Evolutionary conservation across 1,139 yeast species (phyloP), one percentile per base, ranked within the genome.

Genomic region (Scheffersomyces insectosa): DNA sequence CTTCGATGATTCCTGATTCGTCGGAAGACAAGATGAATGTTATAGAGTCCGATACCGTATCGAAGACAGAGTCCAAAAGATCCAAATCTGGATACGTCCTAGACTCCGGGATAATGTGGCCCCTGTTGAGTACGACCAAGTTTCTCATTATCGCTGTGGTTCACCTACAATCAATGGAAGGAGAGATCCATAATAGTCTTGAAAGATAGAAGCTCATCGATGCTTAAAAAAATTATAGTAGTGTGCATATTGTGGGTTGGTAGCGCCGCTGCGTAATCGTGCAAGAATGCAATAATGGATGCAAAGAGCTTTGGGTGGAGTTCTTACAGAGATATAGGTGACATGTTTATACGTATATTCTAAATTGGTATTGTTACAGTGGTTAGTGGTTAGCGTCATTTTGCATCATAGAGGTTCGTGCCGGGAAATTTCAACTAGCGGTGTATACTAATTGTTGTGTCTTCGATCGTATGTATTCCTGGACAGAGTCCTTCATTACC

Each of bases 41-140:
- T 42, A 89, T 72, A 45, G 88, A 78, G 60, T 88, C 95, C 10
- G 85, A 76, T 25, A 86, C 80, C 0, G 88, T 76, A 60, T 89
- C 96, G 55, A 88, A 88, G n/a, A 75, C 78, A 3, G 93, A 74
- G 38, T 75, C 78, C 3, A 71, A 62, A 6, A 83, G 69, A n/a
- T 71, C 72, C 48, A 82, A 68, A 52, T 84, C 93, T 1, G 93
- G 95, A 44, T 70, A 76, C 7, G 81, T 78, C 42, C 68, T 60
- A 2, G 83, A 70, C 33, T 66, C 67, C 4, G 83, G 82, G 36
- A 56, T 54, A 23, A 82, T 65, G 32, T 60, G 63, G n/a, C 87
- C 87, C 50, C 76, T 70, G 55, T 83, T 82, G 45, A 82, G 71
- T 32, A 80, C 73, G 15, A 79, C 69, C 52, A 83, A 66, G 63